These are phyloP conservation scores for Trypethelium eluteriae DNA, from an alignment of 495 filamentous ascomycete species.

Conservation along the genomic window DNA sequence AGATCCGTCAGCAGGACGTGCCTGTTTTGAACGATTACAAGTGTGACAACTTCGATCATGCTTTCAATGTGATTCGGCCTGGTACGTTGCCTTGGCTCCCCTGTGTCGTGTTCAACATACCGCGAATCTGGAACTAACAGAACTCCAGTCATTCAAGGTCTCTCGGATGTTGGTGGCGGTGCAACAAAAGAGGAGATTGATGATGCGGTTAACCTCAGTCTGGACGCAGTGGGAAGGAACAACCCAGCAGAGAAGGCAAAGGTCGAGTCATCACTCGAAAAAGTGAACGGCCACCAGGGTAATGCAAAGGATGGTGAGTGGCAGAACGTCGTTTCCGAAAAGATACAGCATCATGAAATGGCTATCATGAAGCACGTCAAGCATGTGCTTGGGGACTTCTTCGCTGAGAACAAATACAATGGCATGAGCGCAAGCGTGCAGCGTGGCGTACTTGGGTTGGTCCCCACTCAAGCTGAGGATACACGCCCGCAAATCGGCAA, in stretches of 20 bases:
- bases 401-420: background rate
- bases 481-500: background rate
- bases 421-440: background rate
- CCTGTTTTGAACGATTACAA: constrained; percentile 31
- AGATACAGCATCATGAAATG: background rate
- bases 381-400: background rate
- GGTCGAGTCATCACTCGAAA: constrained; percentile 25
- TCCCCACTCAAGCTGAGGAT: background rate
- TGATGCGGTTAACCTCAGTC: constrained; percentile 38
- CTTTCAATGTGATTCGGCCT: constrained; percentile 41
- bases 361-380: background rate
- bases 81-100: constrained; percentile 26
- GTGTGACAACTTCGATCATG: constrained; percentile 42
- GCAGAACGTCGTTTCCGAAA: background rate
- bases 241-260: constrained; percentile 12
- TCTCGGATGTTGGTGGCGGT: constrained; percentile 32
- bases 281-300: constrained; percentile 25
- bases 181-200: constrained; percentile 33
- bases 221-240: constrained; percentile 31
- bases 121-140: background rate
- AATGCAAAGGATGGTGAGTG: background rate
- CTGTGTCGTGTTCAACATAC: background rate
- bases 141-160: constrained; percentile 39
- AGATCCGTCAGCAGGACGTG: constrained; percentile 39
- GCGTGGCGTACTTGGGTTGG: background rate